Base-by-base conservation (phyloP, 768 basidiomycete genomes). In the Strobilomyces confusus region DNA sequence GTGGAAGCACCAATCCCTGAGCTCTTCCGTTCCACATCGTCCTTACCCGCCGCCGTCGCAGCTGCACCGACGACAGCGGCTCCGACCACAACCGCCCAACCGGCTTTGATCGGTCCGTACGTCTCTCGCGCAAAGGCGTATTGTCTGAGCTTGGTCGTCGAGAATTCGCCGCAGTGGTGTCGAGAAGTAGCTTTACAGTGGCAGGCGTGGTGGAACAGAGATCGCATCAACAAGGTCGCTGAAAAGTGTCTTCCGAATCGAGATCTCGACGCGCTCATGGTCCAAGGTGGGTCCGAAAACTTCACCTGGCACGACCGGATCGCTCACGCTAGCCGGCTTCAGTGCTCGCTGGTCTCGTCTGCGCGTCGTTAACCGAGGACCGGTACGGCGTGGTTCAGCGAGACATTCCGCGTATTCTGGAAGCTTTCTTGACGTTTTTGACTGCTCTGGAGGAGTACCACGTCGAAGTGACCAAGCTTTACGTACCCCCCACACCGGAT, bases 311-410 rank as follows among this genome's bases (percentile, higher is more conserved):
- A 20, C 5, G 38, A 51, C 12, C 5, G 4, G 7, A 19, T 41
- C 15, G 13, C 38, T 46, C 6, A 51, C 8, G 15, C 37, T 25
- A 13, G 43, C 9, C 15, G 9, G 22, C 14, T n/a, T 15, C 71
- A 73, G 42, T 82, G 6, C 73, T 94, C 4, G 80, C 86, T 1
- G 77, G 79, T 45, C 73, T 93, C 9, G 76, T 80, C 8, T 86
- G 83, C 54, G 81, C 84, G 0, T 93, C 92, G 5, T 71, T 94
- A 14, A 74, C 76, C 1, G 92, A 93, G 66, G 92, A 95, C 70
- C 77, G 78, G 19, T 92, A 86, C 63, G 92, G 92, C 20, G 80
- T 85, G 32, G 89, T 92, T 13, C 92, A 94, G 65, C 77, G 87
- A 12, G 92, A 94, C 63, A 89, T 92, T 19, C 87, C 91, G 0